These are phyloP conservation scores for Solanum peruvianum DNA, from an alignment of 257 asterid species.

Conservation along the genomic window DNA sequence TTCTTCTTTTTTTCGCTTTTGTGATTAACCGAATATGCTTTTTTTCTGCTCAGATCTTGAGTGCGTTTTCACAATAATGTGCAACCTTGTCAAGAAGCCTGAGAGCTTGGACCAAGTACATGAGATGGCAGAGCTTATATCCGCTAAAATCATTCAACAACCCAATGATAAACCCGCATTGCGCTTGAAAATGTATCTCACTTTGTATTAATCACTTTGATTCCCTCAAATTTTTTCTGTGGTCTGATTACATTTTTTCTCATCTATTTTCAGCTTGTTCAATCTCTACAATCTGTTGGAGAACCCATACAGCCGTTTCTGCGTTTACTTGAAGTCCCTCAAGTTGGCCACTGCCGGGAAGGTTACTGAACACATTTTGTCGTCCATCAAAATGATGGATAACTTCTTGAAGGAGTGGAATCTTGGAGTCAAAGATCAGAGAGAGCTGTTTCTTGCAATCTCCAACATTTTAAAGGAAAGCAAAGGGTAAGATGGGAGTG, in stretches of 20 bases:
- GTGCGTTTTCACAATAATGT: slow-evolving; percentile 70
- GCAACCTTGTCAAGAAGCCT: slow-evolving; percentile 80
- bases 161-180: slow-evolving; percentile 66
- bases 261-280: slow-evolving; percentile 44
- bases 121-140: slow-evolving; percentile 71
- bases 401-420: slow-evolving; percentile 74
- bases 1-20: background rate
- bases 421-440: slow-evolving; percentile 67
- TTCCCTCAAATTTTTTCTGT: background rate
- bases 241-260: slow-evolving; percentile 1
- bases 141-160: slow-evolving; percentile 62
- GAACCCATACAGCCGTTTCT: slow-evolving; percentile 79
- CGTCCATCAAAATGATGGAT: slow-evolving; percentile 73
- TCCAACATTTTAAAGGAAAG: slow-evolving; percentile 55
- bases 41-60: slow-evolving; percentile 63
- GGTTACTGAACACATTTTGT: slow-evolving; percentile 62
- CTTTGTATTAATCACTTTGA: background rate
- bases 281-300: slow-evolving; percentile 88
- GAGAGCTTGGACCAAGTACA: slow-evolving; percentile 66
- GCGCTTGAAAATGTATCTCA: slow-evolving; percentile 68
- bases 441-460: slow-evolving; percentile 66
- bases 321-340: slow-evolving; percentile 84
- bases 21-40: background rate
- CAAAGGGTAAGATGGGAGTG: slow-evolving; percentile 52
- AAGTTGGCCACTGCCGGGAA: slow-evolving; percentile 64